phyloP scores from a whole-genome alignment of 441 rosid genomes.

The Francoa sonchifolia region DNA sequence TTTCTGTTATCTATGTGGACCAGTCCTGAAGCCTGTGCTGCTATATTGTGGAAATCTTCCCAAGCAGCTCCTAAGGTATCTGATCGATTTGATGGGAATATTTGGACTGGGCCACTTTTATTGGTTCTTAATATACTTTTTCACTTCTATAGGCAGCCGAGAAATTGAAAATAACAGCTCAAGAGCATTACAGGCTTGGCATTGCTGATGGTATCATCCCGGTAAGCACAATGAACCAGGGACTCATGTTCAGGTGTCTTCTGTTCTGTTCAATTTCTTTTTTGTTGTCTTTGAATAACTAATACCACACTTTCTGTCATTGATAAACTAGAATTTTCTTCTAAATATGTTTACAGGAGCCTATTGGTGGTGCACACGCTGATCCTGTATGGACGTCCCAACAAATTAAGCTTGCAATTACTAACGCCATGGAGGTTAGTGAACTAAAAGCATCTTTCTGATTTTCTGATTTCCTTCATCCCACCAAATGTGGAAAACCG shows the following conservation, averaged over 20 bases:
- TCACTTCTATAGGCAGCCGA: slow-evolving; percentile 62
- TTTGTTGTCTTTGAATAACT: neutral
- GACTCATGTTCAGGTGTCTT: neutral
- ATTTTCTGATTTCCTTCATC: no score
- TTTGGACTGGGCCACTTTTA: slow-evolving; percentile 11
- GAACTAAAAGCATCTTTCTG: no score
- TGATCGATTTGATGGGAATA: slow-evolving; percentile 3
- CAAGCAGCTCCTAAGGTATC: slow-evolving; percentile 82
- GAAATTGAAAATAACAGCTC: slow-evolving; percentile 69
- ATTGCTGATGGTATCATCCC: slow-evolving; percentile 82
- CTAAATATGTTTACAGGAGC: slow-evolving; percentile 45
- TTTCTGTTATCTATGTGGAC: neutral
- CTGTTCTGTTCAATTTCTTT: no score
- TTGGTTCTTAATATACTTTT: slow-evolving; percentile 3
- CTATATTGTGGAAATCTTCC: slow-evolving; percentile 83
- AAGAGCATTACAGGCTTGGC: slow-evolving; percentile 49
- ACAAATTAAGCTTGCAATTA: slow-evolving; percentile 62
- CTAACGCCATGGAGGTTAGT: slow-evolving; percentile 59
- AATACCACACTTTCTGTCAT: neutral
- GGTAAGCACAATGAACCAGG: slow-evolving; percentile 25
- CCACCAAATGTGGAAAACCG: no score
- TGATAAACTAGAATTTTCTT: neutral
- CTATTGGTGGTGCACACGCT: slow-evolving; percentile 88
- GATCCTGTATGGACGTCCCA: slow-evolving; percentile 72
- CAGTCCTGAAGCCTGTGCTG: slow-evolving; percentile 97